Percentiles rank a stretch among this genome's conserved stretches.
These are phyloP conservation scores for Melampsora abietis-canadensis DNA, from an alignment of 1,284 basidiomycete genomes.

Conservation along the genomic window DNA sequence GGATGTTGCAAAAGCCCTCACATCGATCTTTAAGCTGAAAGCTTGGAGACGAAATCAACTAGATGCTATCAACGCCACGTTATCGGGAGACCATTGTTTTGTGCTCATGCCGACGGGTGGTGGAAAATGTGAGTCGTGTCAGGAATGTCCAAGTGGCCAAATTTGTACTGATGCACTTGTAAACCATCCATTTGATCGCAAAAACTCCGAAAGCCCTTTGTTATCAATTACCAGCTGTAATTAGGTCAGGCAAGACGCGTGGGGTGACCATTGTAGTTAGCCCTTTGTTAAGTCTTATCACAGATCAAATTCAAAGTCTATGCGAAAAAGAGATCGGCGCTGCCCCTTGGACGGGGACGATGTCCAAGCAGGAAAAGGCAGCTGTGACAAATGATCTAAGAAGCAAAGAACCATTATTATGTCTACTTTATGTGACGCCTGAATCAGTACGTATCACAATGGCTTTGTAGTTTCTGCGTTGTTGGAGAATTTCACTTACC, in stretches of 20 bases:
- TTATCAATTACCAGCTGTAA: slow-evolving; percentile 78
- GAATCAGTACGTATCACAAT: slow-evolving; percentile 61
- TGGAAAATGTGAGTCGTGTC: slow-evolving; percentile 62
- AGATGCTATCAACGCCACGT: slow-evolving; percentile 75
- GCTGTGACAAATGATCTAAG: slow-evolving; percentile 57
- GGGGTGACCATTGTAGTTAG: slow-evolving; percentile 90
- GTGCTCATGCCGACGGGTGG: slow-evolving; percentile 97
- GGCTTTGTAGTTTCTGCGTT: not conserved
- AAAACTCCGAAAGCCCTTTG: slow-evolving; percentile 54
- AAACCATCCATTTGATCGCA: no score
- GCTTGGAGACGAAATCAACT: slow-evolving; percentile 79
- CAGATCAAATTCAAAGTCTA: slow-evolving; percentile 80
- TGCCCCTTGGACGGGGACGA: slow-evolving; percentile 68
- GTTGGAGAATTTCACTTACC: not conserved
- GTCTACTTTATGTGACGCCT: slow-evolving; percentile 87
- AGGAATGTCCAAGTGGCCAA: slow-evolving; percentile 23
- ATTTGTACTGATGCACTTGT: no score
- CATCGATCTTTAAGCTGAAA: slow-evolving; percentile 65
- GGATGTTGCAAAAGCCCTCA: slow-evolving; percentile 66
- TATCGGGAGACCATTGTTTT: slow-evolving; percentile 81
- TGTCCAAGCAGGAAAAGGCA: slow-evolving; percentile 53
- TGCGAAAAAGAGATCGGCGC: slow-evolving; percentile 67
- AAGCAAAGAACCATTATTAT: slow-evolving; percentile 54
- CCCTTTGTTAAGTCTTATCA: slow-evolving; percentile 83
- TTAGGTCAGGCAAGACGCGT: slow-evolving; percentile 64